Conservation (phyloP, 164 flowering plant species). For the Magnolia sinica region DNA sequence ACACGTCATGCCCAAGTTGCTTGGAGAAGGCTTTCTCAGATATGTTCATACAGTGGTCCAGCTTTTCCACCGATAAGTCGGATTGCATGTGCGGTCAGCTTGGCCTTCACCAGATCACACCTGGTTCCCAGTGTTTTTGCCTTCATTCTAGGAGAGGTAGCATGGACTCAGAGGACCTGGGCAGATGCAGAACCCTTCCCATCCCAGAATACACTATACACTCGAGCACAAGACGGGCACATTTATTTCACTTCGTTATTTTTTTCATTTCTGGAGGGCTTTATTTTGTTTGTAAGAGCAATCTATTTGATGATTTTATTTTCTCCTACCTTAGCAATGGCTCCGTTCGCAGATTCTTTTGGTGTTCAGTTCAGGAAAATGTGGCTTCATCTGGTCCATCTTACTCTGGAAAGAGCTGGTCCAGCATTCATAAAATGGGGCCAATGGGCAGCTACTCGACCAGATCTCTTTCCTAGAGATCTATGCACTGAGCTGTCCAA, state of each 20-base stretch:
- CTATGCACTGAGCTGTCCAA: conserved; percentile 66
- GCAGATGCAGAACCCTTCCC: conserved; percentile 34
- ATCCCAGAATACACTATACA: conserved; percentile 39
- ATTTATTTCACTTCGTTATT: conserved; percentile 40
- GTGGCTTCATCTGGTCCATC: conserved; percentile 70
- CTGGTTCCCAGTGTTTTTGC: conserved; percentile 62
- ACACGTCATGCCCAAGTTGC: conserved; percentile 49
- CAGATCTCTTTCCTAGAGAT: conserved; percentile 79
- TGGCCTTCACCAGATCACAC: conserved; percentile 55
- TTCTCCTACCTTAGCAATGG: conserved; percentile 65
- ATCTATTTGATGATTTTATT: conserved; percentile 55
- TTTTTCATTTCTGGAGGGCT: conserved; percentile 37
- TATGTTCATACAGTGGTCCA: conserved; percentile 25
- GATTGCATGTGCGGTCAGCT: conserved; percentile 65
- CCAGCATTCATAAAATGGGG: conserved; percentile 96
- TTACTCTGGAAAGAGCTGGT: conserved; percentile 68
- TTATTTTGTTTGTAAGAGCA: conserved; percentile 54
- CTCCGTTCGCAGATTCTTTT: conserved; percentile 63
- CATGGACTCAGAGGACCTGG: conserved; percentile 42
- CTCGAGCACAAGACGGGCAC: conserved; percentile 61
- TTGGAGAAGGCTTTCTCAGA: conserved; percentile 49
- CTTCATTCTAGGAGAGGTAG: conserved; percentile 51
- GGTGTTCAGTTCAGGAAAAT: conserved; percentile 49
- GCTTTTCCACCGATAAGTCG: conserved; percentile 30
- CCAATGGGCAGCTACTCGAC: conserved; percentile 92